Evolutionary conservation across 768 basidiomycete genomes (phyloP).

Genomic region (Boletus huronensis): DNA sequence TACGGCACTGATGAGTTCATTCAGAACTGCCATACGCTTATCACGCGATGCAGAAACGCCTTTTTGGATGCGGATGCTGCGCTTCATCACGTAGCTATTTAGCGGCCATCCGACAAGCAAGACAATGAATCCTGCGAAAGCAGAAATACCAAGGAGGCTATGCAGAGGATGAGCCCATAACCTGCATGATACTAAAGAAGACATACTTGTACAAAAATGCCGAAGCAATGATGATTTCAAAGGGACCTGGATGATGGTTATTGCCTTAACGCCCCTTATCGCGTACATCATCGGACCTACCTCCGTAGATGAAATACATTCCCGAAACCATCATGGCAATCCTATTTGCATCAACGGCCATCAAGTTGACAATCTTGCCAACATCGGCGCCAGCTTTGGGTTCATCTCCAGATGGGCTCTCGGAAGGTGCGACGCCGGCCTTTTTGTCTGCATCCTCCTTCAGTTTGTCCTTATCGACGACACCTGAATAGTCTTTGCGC

Average conservation of each 20-base stretch:
- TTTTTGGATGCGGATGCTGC: slow-evolving; percentile 38
- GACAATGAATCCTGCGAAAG: slow-evolving; percentile 45
- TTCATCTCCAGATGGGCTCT: slow-evolving; percentile 38
- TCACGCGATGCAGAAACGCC: slow-evolving; percentile 36
- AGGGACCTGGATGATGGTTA: slow-evolving; percentile 45
- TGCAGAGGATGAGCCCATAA: slow-evolving; percentile 47
- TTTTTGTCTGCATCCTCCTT: slow-evolving; percentile 24
- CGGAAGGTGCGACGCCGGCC: slow-evolving; percentile 9
- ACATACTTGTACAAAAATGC: slow-evolving; percentile 72
- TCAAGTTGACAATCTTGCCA: slow-evolving; percentile 87
- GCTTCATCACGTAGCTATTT: slow-evolving; percentile 38
- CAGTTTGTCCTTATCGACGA: slow-evolving; percentile 51
- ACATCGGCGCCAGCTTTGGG: slow-evolving; percentile 78
- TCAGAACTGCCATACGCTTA: slow-evolving; percentile 42
- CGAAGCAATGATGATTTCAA: slow-evolving; percentile 73
- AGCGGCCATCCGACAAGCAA: slow-evolving; percentile 39
- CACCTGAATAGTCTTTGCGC: slow-evolving; percentile 78
- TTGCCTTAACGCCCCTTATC: neutral
- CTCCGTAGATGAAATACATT: slow-evolving; percentile 65
- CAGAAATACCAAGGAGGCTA: slow-evolving; percentile 43
- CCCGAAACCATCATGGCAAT: slow-evolving; percentile 53
- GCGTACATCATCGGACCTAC: slow-evolving; percentile 27
- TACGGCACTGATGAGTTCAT: slow-evolving; percentile 41
- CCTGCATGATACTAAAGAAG: neutral
- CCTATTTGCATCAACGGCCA: slow-evolving; percentile 76